Conservation (phyloP, 176 grass and related monocot genomes). For the Poa annua region DNA sequence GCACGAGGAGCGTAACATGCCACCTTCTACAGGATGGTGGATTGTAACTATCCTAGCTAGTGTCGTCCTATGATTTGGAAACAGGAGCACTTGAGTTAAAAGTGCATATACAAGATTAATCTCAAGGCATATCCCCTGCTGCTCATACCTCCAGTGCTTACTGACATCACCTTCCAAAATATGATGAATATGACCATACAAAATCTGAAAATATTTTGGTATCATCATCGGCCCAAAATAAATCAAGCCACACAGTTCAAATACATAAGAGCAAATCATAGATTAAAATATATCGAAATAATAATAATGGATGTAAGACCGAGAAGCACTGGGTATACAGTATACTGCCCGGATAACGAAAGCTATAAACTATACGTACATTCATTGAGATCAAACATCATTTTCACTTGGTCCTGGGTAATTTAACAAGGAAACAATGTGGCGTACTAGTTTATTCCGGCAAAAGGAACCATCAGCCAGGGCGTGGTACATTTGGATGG, state of each 20-base stretch:
- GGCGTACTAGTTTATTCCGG: background rate
- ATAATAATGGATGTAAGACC: background rate
- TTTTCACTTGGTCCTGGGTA: constrained; percentile 29
- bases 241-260: background rate
- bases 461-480: constrained; percentile 31
- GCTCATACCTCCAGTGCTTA: background rate
- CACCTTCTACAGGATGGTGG: constrained; percentile 4
- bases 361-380: background rate
- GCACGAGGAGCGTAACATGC: background rate
- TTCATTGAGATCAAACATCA: constrained; percentile 46
- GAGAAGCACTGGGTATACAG: background rate
- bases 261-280: background rate
- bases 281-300: background rate
- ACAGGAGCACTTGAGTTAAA: background rate
- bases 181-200: background rate
- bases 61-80: constrained; percentile 1
- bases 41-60: background rate
- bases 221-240: background rate
- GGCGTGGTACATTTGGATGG: background rate
- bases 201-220: background rate
- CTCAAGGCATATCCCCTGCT: background rate
- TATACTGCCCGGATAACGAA: background rate
- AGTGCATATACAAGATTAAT: background rate
- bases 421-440: constrained; percentile 36
- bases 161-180: background rate